A percentile compares a stretch with the other conserved stretches of the same genome.
These are phyloP conservation scores for Eucalyptus urophylla DNA, from an alignment of 345 rosid species.

Conservation along the genomic window DNA sequence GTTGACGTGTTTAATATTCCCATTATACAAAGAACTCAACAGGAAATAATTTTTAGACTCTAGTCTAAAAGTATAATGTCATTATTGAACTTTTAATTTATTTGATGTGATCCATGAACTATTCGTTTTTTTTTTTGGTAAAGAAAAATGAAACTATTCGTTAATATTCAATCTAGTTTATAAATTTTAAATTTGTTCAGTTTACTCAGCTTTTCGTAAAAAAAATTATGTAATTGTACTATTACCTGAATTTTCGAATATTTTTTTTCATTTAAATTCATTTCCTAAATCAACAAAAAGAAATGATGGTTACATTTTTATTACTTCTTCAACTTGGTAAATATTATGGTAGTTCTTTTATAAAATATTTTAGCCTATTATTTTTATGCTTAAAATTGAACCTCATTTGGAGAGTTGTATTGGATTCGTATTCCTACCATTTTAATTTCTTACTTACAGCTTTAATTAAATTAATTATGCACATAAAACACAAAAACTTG, in stretches of 20 bases:
- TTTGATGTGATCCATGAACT: fast-evolving
- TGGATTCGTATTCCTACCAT: too few species aligned
- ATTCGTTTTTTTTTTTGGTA: too few species aligned
- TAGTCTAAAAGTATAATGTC: not conserved
- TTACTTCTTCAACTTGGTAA: not conserved
- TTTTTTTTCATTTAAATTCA: not conserved
- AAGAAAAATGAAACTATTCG: too few species aligned
- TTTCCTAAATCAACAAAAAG: not conserved
- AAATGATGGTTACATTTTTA: not conserved
- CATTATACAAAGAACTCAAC: not conserved
- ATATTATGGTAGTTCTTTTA: not conserved
- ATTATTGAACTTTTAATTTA: not conserved
- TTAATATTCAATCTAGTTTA: not conserved
- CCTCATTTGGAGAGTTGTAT: not conserved
- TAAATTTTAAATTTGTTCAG: not conserved
- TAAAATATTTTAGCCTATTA: not conserved
- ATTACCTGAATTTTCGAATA: not conserved
- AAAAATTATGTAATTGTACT: not conserved
- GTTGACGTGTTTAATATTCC: not conserved
- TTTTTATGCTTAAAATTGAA: too few species aligned
- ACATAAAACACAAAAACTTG: not conserved
- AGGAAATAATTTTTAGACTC: not conserved
- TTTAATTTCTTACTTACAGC: not conserved
- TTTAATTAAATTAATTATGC: not conserved
- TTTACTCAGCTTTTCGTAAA: not conserved